Conservation (phyloP, 139 green algal genomes). For the Tetradesmus obliquus region DNA sequence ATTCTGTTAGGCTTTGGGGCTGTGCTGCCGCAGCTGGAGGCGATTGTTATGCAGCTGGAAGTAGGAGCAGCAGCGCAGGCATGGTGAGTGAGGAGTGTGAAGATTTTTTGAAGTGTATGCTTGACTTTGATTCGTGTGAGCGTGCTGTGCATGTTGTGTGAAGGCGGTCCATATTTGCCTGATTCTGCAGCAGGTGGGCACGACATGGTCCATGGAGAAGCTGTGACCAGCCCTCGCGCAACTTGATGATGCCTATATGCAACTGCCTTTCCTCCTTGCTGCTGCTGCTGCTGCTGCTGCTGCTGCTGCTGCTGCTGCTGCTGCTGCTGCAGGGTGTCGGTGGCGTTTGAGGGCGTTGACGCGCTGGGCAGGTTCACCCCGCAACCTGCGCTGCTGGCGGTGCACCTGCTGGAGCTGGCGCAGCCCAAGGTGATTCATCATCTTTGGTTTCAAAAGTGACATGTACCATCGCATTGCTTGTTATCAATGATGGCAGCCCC, state of each 20-base stretch:
- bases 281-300: neutral
- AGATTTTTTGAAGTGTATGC: neutral
- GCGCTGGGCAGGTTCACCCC: neutral
- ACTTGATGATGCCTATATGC: neutral
- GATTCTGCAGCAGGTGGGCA: too few species aligned
- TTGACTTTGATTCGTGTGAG: too few species aligned
- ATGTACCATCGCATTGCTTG: too few species aligned
- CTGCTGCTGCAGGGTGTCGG: slow-evolving; percentile 2
- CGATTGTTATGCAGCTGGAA: neutral
- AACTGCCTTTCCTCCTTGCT: neutral
- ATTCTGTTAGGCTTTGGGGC: neutral
- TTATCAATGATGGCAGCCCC: too few species aligned
- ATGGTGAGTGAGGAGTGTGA: neutral
- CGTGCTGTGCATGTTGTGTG: too few species aligned
- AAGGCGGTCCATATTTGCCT: too few species aligned
- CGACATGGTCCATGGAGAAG: too few species aligned
- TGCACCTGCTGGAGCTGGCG: neutral
- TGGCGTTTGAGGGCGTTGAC: neutral
- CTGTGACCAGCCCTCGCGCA: too few species aligned
- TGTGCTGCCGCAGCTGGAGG: neutral
- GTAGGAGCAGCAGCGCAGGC: neutral
- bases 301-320: neutral
- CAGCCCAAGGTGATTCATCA: neutral
- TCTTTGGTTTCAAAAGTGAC: too few species aligned
- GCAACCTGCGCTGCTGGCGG: neutral